A percentile compares a stretch with the other conserved stretches of the same genome.
phyloP scores from a whole-genome alignment of 805 yeast species.

The Saturnispora hagleri region DNA sequence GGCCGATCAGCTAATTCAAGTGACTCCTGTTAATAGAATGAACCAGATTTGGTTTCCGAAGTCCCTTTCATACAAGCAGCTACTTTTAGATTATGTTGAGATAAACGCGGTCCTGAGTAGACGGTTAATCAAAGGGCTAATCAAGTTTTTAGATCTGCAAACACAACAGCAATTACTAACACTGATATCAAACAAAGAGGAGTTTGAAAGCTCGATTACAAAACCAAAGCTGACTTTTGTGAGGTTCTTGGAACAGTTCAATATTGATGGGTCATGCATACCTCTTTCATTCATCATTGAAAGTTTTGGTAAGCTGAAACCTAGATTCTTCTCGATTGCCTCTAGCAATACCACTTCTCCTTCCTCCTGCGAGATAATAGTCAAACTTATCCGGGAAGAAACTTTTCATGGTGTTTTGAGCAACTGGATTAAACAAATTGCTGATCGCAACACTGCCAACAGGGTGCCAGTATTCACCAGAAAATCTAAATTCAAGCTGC shows the following conservation, averaged over 20 bases:
- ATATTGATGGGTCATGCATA: constrained; percentile 43
- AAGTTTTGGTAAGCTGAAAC: constrained; percentile 65
- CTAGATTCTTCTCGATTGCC: constrained; percentile 89
- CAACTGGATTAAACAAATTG: constrained; percentile 62
- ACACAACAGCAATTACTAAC: constrained; percentile 30
- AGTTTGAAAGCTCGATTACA: constrained; percentile 53
- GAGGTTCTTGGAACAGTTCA: constrained; percentile 50
- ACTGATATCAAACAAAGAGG: constrained; percentile 45
- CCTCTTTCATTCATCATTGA: constrained; percentile 81
- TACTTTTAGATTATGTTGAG: constrained; percentile 70
- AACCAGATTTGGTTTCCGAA: constrained; percentile 48
- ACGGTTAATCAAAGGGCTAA: constrained; percentile 41
- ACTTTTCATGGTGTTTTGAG: constrained; percentile 73
- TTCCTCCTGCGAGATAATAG: constrained; percentile 62
- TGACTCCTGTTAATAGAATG: constrained; percentile 53
- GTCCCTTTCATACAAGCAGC: constrained; percentile 72
- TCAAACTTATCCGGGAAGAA: constrained; percentile 63
- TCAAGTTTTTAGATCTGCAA: constrained; percentile 20
- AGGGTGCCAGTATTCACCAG: constrained; percentile 79
- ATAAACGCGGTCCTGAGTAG: constrained; percentile 83
- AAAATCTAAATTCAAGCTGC: constrained; percentile 82
- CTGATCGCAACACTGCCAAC: constrained; percentile 36
- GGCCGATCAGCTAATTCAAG: constrained; percentile 41
- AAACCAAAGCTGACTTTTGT: constrained; percentile 53
- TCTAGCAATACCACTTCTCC: constrained; percentile 60